A percentile compares a stretch with the other conserved stretches of the same genome.
These are phyloP conservation scores for Chaetomium cochliodes DNA, from an alignment of 495 filamentous ascomycete genomes.

Conservation along the genomic window DNA sequence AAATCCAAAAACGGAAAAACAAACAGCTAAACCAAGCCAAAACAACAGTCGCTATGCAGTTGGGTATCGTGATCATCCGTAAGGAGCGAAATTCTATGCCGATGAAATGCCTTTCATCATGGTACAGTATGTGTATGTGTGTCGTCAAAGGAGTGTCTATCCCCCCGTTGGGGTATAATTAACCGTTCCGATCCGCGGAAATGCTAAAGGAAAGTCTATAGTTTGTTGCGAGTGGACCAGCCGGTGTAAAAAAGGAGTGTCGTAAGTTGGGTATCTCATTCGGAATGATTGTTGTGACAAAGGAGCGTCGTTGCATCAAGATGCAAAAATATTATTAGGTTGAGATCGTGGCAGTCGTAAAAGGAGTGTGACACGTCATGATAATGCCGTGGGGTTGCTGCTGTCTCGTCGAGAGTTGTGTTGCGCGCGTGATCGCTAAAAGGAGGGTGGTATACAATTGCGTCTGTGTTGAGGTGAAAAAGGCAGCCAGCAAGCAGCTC, in stretches of 20 bases:
- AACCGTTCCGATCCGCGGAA: constrained; percentile 25
- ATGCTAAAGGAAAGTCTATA: constrained; percentile 50
- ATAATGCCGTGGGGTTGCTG: constrained; percentile 36
- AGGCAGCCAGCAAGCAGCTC: constrained; percentile 24
- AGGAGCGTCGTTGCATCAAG: constrained; percentile 40
- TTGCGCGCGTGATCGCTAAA: constrained; percentile 40
- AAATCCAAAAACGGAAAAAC: constrained; percentile 8
- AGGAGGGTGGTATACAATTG: constrained; percentile 51
- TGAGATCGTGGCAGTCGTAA: constrained; percentile 46
- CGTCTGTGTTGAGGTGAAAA: constrained; percentile 47
- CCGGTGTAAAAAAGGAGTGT: constrained; percentile 46
- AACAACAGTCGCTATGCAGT: constrained; percentile 54
- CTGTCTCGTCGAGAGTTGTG: constrained; percentile 26
- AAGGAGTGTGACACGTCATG: constrained; percentile 37
- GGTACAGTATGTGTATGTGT: constrained; percentile 13
- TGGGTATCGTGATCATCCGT: constrained; percentile 47
- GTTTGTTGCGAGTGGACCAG: constrained; percentile 39
- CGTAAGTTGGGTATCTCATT: constrained; percentile 42
- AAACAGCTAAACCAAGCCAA: constrained; percentile 24
- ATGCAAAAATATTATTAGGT: constrained; percentile 16
- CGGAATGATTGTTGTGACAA: constrained; percentile 30
- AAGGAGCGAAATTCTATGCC: constrained; percentile 41
- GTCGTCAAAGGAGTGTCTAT: constrained; percentile 34
- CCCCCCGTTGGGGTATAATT: constrained; percentile 22
- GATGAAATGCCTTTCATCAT: constrained; percentile 29